Base-by-base conservation (phyloP, 768 basidiomycete genomes). In the Cyclocybe cylindracea region DNA sequence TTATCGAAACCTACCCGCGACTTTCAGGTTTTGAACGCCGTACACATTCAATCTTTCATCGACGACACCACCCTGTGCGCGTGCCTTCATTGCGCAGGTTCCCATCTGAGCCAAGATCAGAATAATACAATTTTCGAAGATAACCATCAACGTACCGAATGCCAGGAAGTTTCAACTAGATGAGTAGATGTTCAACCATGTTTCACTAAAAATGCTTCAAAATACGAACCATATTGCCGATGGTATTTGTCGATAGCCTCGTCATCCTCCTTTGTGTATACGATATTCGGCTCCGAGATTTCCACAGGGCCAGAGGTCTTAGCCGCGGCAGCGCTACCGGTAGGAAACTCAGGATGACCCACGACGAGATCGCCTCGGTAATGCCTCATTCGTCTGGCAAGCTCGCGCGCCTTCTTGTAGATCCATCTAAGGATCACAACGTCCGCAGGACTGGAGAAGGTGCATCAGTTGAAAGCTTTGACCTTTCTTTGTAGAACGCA, bases 31-130 rank as follows among this genome's bases (percentile, higher is more conserved):
- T 55, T 69, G 55, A 1, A 81, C 73, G 0, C 83, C 84, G 54
- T 87, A 86, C 10, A 89, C 84, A 54, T 83, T 83, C 37, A 88
- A 66, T n/a, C 69, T 68, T 29, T 77, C 46, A 58, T 89, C 83
- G 7, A 89, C 82, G 3, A 87, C 86, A 10, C 85, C 86, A 4
- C 76, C 78, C 37, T 74, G 49, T 13, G 79, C 73, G 14, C 77
- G 74, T 3, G 83, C 75, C 61, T 86, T 85, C 85, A 87, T 87
- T 1, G 83, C 78, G 51, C 84, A 86, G 0, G 85, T 87, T 36
- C 85, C 85, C 10, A 84, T 70, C 83, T 85, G 46, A 4, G 29
- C 33, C n/a, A 7, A 14, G n/a, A 41, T 35, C 34, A 29, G 24
- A 55, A 11, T 37, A 39, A 5, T 10, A 32, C 11, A 18, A 34